Evolutionary conservation across 2,329 filamentous ascomycete genomes (phyloP), one percentile per base, ranked within the genome.

Genomic region (Fusarium marasasianum): DNA sequence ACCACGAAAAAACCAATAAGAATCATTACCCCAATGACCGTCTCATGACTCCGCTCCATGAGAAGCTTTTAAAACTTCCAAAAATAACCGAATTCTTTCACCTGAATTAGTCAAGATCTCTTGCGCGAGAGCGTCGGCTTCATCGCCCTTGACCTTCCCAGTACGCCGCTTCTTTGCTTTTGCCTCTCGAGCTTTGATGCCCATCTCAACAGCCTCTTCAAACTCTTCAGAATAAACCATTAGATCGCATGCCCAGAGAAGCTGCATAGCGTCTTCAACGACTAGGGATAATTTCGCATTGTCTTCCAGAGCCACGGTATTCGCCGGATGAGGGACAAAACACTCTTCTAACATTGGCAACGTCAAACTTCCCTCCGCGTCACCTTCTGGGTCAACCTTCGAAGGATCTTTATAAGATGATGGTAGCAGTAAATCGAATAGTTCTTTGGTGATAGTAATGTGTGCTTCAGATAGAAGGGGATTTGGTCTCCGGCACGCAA

Each of bases 281-380:
- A 93, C 81, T 15, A 95, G 82, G 5, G 91, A 91, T 43, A 95
- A 86, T 79, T 93, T 93, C 35, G 91, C 91, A 75, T 96, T 95
- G 71, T 94, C 92, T 26, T 89, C 87, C 2, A 88, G 81, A 12
- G 85, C 86, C 20, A 87, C 84, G 0, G 87, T 90, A 66, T 89
- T 91, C 3, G 93, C 92, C 1, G 91, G 85, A 73, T 88, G 91
- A 0, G 89, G 89, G 5, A 94, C 86, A 79, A 91, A 95, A 77
- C 91, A 91, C 48, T 85, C 80, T 77, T 87, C 83, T 47, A 90
- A 79, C 71, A 90, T 87, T 12, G 74, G 76, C 29, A 82, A 78
- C 10, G 86, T 86, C 48, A 90, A 78, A 24, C 79, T 79, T 13
- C 84, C 83, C 3, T 76, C 63, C 8, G 80, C 79, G 29, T 85